These are phyloP conservation scores for Setaria viridis DNA, from an alignment of 202 grass and related monocot genomes.

Conservation along the genomic window DNA sequence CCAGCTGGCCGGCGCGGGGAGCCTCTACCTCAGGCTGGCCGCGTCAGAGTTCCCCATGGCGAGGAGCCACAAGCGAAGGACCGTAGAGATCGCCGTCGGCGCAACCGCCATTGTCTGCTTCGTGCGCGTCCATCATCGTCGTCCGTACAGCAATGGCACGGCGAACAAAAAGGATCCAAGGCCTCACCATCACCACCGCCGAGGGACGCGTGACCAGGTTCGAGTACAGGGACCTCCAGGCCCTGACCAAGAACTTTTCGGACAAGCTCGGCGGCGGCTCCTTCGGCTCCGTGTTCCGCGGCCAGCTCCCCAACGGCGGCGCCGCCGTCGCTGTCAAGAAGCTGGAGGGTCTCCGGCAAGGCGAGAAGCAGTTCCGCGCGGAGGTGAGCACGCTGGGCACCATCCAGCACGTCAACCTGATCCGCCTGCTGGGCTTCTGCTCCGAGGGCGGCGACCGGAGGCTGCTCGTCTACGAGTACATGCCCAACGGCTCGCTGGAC, in stretches of 20 bases:
- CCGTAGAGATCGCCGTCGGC: slow-evolving; percentile 10
- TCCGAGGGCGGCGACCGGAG: slow-evolving; percentile 33
- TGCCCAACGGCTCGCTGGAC: slow-evolving; percentile 55
- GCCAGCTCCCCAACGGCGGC: slow-evolving; percentile 13
- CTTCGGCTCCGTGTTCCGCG: slow-evolving; percentile 51
- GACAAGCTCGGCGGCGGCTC: slow-evolving; percentile 39
- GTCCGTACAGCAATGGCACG: slow-evolving; percentile 10
- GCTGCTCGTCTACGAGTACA: slow-evolving; percentile 55
- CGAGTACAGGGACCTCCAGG: slow-evolving; percentile 39
- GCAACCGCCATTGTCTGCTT: slow-evolving; percentile 17
- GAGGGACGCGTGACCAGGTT: slow-evolving; percentile 23
- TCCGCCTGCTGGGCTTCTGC: slow-evolving; percentile 57
- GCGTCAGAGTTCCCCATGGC: slow-evolving; percentile 50
- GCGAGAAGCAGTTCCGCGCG: slow-evolving; percentile 57
- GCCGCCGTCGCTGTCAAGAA: slow-evolving; percentile 49
- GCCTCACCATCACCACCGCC: background rate
- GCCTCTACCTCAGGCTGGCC: slow-evolving; percentile 55
- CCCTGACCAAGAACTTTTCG: slow-evolving; percentile 48
- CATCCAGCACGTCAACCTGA: slow-evolving; percentile 54
- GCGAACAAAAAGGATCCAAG: background rate
- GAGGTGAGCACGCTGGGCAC: slow-evolving; percentile 56
- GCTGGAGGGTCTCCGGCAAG: slow-evolving; percentile 45
- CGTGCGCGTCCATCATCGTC: slow-evolving; percentile 18
- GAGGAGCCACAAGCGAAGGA: slow-evolving; percentile 25
- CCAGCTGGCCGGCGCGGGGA: background rate